Evolutionary conservation across 2,329 filamentous ascomycete genomes (phyloP).

Genomic region (Capronia coronata): DNA sequence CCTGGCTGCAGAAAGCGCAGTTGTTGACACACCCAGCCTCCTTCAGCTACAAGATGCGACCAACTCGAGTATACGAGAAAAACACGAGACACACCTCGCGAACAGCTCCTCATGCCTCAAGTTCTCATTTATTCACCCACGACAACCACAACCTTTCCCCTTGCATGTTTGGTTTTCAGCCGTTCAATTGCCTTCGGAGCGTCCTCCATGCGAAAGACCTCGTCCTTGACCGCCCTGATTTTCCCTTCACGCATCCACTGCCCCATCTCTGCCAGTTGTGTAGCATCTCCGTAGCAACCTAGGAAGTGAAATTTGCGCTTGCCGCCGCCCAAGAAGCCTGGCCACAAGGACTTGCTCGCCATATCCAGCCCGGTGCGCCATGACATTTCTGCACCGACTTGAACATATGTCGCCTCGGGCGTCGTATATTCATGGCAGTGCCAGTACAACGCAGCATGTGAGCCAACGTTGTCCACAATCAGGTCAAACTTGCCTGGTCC

Average conservation of each 20-base stretch:
- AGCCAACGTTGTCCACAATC: slow-evolving; percentile 54
- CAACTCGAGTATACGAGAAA: no score
- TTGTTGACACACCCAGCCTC: no score
- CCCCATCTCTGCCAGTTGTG: slow-evolving; percentile 47
- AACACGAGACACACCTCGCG: slow-evolving; percentile 6
- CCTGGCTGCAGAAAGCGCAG: no score
- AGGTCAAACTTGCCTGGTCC: slow-evolving; percentile 45
- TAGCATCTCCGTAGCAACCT: slow-evolving; percentile 35
- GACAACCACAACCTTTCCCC: slow-evolving; percentile 54
- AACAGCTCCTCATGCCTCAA: no score
- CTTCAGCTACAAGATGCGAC: no score
- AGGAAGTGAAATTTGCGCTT: slow-evolving; percentile 35
- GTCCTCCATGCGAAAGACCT: slow-evolving; percentile 50
- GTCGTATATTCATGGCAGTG: slow-evolving; percentile 48
- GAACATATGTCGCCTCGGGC: slow-evolving; percentile 46
- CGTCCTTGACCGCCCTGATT: slow-evolving; percentile 51
- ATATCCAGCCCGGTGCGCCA: slow-evolving; percentile 18
- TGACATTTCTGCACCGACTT: slow-evolving; percentile 40
- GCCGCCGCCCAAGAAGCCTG: slow-evolving; percentile 47
- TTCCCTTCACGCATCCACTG: slow-evolving; percentile 54
- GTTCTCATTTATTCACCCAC: slow-evolving; percentile 16
- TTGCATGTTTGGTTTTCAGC: slow-evolving; percentile 50
- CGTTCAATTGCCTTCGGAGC: slow-evolving; percentile 53
- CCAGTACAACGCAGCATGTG: slow-evolving; percentile 48
- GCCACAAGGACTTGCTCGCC: slow-evolving; percentile 39